These are phyloP conservation scores for Tricholoma flavovirens DNA, from an alignment of 768 basidiomycete genomes.

Conservation along the genomic window DNA sequence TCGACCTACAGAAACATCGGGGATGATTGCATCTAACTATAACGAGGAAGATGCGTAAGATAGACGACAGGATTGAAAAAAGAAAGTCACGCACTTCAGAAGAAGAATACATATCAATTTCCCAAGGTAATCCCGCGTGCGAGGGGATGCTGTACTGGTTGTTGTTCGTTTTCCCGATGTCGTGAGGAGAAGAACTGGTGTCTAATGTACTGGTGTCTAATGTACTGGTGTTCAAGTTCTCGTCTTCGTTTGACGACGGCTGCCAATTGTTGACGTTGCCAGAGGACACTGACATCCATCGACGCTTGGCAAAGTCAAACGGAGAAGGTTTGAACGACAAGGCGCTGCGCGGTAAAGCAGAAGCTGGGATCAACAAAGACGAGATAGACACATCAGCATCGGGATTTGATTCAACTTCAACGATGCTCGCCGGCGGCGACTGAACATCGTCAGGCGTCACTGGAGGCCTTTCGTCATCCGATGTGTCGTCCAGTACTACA, in stretches of 20 bases:
- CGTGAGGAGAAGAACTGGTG: neutral
- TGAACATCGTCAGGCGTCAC: constrained; percentile 53
- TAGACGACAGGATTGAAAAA: neutral
- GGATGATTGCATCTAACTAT: neutral
- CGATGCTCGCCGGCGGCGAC: constrained; percentile 33
- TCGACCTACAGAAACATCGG: constrained; percentile 6
- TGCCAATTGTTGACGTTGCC: neutral
- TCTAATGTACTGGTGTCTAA: too few species aligned
- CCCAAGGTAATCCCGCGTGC: neutral
- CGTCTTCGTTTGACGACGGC: constrained; percentile 2
- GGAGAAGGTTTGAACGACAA: constrained; percentile 58
- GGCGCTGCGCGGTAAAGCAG: constrained; percentile 29
- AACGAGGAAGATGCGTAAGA: neutral
- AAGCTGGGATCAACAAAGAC: constrained; percentile 11
- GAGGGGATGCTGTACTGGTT: neutral
- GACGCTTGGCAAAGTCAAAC: constrained; percentile 55
- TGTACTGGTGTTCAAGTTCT: neutral
- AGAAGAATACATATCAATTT: constrained; percentile 5
- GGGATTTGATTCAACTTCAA: constrained; percentile 10
- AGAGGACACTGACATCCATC: constrained; percentile 45
- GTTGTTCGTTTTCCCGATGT: neutral
- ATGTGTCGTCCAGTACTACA: constrained; percentile 36
- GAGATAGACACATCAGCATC: constrained; percentile 6
- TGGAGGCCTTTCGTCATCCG: constrained; percentile 49
- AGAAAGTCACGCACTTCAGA: constrained; percentile 15